Evolutionary conservation across 2,329 filamentous ascomycete species (phyloP).

Genomic region (Botrytis deweyae): DNA sequence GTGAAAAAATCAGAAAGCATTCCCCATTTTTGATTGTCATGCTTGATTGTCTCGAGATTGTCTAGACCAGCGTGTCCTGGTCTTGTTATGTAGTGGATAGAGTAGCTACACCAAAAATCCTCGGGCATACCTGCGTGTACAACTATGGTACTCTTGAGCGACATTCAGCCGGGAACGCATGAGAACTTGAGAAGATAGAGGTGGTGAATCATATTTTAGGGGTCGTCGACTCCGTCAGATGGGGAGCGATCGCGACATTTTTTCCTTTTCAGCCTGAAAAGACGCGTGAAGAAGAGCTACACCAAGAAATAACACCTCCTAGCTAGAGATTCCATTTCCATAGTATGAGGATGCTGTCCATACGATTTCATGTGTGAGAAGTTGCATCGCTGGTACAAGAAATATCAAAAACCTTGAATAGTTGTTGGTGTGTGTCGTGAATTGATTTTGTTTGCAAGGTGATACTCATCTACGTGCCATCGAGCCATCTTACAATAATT

Average conservation of each 20-base stretch:
- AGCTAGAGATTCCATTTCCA: background rate
- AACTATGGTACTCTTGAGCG: background rate
- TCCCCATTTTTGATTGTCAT: background rate
- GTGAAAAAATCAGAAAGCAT: background rate
- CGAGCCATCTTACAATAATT: background rate
- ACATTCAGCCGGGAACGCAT: background rate
- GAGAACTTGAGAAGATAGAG: background rate
- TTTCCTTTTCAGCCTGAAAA: background rate
- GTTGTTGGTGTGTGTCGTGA: background rate
- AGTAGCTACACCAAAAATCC: background rate
- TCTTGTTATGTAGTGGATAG: background rate
- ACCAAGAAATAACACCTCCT: background rate
- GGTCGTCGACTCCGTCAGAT: background rate
- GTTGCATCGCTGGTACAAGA: background rate
- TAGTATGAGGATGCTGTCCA: background rate
- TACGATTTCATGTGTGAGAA: background rate
- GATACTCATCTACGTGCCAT: background rate
- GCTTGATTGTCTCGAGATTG: background rate
- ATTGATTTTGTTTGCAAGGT: background rate
- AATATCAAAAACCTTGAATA: background rate
- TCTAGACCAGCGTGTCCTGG: background rate
- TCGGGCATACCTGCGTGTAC: background rate
- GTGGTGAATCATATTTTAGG: background rate
- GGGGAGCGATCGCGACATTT: background rate
- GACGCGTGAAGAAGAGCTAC: background rate